Base-by-base conservation (phyloP, 2,329 filamentous ascomycete species). In the Aspergillus hiratsukae region DNA sequence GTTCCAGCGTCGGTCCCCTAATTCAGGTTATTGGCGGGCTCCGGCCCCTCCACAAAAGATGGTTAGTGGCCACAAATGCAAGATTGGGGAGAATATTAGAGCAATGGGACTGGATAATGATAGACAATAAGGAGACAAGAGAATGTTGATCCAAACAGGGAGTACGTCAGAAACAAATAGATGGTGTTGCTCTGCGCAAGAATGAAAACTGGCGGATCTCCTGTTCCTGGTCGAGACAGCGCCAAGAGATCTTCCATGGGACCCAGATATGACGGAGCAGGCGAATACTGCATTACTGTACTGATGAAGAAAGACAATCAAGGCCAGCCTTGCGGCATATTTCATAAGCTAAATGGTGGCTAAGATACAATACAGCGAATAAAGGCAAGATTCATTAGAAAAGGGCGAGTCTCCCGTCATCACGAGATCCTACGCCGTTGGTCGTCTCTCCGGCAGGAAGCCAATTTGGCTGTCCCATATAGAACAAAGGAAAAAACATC, bases 301-400 rank as follows among this genome's bases (percentile, higher is more conserved):
- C 31, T 37, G 31, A 14, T 17, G 11, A 35, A 25, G 43, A 55
- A 43, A 25, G 7, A 40, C 46, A 61, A 49, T 60, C 61, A 64
- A 64, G 62, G 57, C 59, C 59, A 65, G 62, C 63, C 63, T 64
- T 65, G 56, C 58, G 63, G 64, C 65, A 67, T 69, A 67, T 74
- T 46, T 46, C 70, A 64, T 72, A 68, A 73, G 65, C 67, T 72
- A 72, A 73, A 73, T 70, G 63, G 64, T 69, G 67, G 70, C 68
- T 74, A 74, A 72, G 70, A 72, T 74, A 73, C 70, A 73, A 62
- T 68, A 71, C 68, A 72, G 65, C 61, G 43, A 46, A 66, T 61
- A 63, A 71, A 66, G 67, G 64, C 69, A 72, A 73, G 64, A 68
- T 68, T 72, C 69, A 69, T 69, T 67, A 72, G 49, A 54, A 62